Evolutionary conservation across 306 rosid genomes (phyloP).

Genomic region (Fragaria nilgerrensis): DNA sequence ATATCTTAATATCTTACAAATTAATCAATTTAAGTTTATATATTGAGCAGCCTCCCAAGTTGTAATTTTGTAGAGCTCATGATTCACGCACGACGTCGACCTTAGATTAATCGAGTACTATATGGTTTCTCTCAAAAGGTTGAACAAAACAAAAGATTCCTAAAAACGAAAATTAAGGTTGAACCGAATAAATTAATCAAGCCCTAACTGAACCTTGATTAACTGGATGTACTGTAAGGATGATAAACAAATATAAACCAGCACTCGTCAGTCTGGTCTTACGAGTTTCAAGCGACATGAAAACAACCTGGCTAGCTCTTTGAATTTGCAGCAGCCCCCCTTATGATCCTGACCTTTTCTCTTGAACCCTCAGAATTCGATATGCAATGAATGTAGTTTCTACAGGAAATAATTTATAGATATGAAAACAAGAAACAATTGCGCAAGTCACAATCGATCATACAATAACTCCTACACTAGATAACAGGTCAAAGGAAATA

Average conservation of each 20-base stretch:
- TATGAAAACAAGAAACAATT: not conserved
- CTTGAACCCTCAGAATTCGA: not conserved
- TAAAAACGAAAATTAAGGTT: not conserved
- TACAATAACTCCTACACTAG: not conserved
- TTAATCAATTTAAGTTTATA: too few species aligned
- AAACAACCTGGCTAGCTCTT: constrained; percentile 5
- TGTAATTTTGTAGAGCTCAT: not conserved
- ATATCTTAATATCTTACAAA: too few species aligned
- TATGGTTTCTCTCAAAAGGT: not conserved
- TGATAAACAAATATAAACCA: not conserved
- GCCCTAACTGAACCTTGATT: not conserved
- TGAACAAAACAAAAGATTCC: not conserved
- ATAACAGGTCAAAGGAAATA: not conserved
- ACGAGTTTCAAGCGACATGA: constrained; percentile 7
- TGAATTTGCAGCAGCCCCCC: not conserved
- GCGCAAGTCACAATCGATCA: not conserved
- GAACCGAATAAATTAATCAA: not conserved
- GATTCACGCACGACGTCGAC: not conserved
- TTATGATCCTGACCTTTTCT: constrained; percentile 1
- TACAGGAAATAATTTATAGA: not conserved
- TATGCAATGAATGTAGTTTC: not conserved
- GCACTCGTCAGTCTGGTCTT: not conserved
- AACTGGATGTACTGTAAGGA: not conserved
- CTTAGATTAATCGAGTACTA: not conserved
- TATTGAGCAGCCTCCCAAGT: too few species aligned